Base-by-base conservation (phyloP, 768 basidiomycete species). In the Lactarius pseudohatsudake region DNA sequence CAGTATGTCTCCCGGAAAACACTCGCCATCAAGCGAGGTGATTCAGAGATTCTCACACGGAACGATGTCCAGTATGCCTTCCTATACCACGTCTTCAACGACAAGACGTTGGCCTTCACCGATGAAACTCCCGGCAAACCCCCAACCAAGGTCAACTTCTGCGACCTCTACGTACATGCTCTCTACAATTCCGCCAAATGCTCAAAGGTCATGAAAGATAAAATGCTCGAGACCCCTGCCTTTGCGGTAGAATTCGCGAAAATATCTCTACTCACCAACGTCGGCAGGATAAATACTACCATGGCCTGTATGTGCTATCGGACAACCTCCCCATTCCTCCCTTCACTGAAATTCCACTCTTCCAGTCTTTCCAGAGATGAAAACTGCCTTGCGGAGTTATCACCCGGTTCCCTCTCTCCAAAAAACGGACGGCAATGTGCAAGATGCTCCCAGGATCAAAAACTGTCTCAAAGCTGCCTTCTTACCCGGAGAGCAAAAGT, bases 401-500 rank as follows among this genome's bases (percentile, higher is more conserved):
- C 94, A 95, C 72, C 92, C 94, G 34, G 86, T 94, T n/a, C 94
- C 94, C 11, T 90, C 89, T 36, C 79, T 95, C 32, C 93, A 95
- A 75, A 91, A 91, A 79, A 91, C 92, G 18, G 88, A 90, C 70
- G 90, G 89, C 20, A 93, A 94, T 75, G 85, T 92, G 8, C 92
- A 94, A 75, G 93, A 96, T 75, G 93, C 93, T 47, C 93, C 94
- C 26, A 86, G 94, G 67, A 92, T 96, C 76, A 96, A 96, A 77
- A 92, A 92, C 69, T 90, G 90, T 74, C 81, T 96, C 59, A 95
- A 94, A 74, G 91, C 89, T 45, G 89, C 89, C 40, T 79, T 89
- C 28, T 81, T 94, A 38, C 84, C 89, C 47, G 83, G 82, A 60
- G 93, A 96, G 73, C 77, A 82, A 69, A 87, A 84, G 74, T 78